Evolutionary conservation across 2,329 filamentous ascomycete genomes (phyloP).

Genomic region (Colletotrichum limetticola): DNA sequence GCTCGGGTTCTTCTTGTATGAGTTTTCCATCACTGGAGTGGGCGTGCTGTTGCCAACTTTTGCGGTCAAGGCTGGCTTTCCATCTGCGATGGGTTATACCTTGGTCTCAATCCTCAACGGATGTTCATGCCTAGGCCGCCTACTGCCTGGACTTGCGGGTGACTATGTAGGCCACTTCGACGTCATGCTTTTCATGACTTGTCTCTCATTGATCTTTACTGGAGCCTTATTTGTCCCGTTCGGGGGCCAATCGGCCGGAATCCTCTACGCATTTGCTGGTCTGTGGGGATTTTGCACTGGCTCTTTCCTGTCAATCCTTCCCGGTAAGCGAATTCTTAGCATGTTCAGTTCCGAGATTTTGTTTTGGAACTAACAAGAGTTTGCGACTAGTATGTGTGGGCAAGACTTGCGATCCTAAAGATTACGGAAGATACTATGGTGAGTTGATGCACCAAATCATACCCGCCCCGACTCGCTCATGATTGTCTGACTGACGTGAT

Average conservation of each 20-base stretch:
- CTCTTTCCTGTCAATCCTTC: slow-evolving; percentile 55
- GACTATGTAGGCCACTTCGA: background rate
- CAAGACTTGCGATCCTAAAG: too few relatives aligned
- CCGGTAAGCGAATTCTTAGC: slow-evolving; percentile 8
- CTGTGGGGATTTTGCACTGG: slow-evolving; percentile 60
- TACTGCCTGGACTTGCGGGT: background rate
- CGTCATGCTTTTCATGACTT: slow-evolving; percentile 36
- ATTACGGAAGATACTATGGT: too few relatives aligned
- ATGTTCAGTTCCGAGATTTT: too few relatives aligned
- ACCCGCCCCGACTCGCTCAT: too few relatives aligned
- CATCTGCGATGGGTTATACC: slow-evolving; percentile 52
- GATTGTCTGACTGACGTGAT: too few relatives aligned
- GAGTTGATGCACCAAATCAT: too few relatives aligned
- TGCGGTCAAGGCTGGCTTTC: slow-evolving; percentile 47
- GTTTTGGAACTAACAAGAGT: too few relatives aligned
- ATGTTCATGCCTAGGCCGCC: slow-evolving; percentile 38
- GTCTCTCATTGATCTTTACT: slow-evolving; percentile 46
- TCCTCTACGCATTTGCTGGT: slow-evolving; percentile 55
- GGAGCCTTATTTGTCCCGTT: slow-evolving; percentile 56
- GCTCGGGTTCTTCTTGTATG: slow-evolving; percentile 55
- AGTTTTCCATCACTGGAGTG: slow-evolving; percentile 59
- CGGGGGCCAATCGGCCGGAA: slow-evolving; percentile 48
- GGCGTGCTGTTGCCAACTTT: slow-evolving; percentile 58
- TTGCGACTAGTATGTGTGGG: too few relatives aligned
- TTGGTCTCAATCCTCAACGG: slow-evolving; percentile 56